These are phyloP conservation scores for Pyrus betulifolia DNA, from an alignment of 306 rosid species.

Conservation along the genomic window DNA sequence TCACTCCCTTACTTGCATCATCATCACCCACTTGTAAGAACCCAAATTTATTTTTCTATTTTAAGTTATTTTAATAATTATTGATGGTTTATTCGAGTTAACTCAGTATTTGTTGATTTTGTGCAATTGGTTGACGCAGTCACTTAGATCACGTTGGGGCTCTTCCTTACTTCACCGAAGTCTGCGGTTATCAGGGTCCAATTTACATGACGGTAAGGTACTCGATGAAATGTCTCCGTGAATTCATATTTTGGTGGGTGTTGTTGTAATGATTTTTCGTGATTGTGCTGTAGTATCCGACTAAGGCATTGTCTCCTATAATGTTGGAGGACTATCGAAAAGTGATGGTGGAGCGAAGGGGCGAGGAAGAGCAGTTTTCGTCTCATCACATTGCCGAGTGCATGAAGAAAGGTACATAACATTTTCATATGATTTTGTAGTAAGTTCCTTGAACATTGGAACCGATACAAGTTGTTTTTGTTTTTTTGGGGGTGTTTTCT, in stretches of 20 bases:
- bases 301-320: conserved; percentile 84
- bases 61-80: not conserved
- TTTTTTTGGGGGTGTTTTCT: conserved; percentile 1
- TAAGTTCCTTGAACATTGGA: not conserved
- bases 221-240: conserved; percentile 31
- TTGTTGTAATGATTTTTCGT: not conserved
- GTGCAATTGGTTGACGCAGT: conserved; percentile 24
- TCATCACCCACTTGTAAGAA: conserved; percentile 79
- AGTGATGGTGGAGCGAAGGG: conserved; percentile 89
- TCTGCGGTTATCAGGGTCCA: conserved; percentile 79
- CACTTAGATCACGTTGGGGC: conserved; percentile 93
- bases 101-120: not conserved
- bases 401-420: conserved; percentile 69
- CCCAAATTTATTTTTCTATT: not conserved
- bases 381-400: conserved; percentile 61
- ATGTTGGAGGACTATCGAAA: conserved; percentile 86
- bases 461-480: not conserved
- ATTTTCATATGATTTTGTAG: not conserved
- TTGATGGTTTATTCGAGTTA: not conserved
- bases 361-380: conserved; percentile 78
- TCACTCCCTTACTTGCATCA: conserved; percentile 52
- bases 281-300: conserved; percentile 66
- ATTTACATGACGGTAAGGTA: conserved; percentile 87
- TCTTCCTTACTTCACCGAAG: conserved; percentile 79
- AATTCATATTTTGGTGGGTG: not conserved